phyloP scores from a whole-genome alignment of 179 eudicot genomes.

The Sideroxylon spinosum region DNA sequence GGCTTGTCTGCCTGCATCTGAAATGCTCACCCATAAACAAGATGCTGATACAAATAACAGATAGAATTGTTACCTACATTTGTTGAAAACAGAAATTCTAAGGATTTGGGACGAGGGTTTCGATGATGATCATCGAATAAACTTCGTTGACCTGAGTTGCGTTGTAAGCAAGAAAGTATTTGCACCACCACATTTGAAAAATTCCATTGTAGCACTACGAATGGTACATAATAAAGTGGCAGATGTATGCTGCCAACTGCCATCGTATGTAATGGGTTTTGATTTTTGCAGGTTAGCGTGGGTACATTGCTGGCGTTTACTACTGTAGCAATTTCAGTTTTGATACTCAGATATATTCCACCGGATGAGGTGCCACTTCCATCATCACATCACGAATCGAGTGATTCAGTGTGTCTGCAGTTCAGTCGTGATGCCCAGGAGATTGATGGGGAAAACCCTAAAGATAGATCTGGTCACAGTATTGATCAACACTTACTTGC shows the following conservation, averaged over 20 bases:
- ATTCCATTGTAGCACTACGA: too few relatives aligned
- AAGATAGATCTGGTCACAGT: constrained; percentile 26
- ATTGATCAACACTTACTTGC: constrained; percentile 23
- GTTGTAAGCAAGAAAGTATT: too few relatives aligned
- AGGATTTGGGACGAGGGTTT: neutral
- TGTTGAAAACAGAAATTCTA: too few relatives aligned
- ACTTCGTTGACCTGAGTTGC: too few relatives aligned
- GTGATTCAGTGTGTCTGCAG: constrained; percentile 25
- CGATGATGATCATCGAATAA: neutral
- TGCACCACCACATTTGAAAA: too few relatives aligned
- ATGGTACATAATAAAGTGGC: too few relatives aligned
- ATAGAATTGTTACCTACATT: too few relatives aligned
- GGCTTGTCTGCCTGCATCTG: too few relatives aligned
- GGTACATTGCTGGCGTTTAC: constrained; percentile 74
- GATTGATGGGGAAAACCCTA: constrained; percentile 22
- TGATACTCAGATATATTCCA: constrained; percentile 62
- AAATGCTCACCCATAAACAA: too few relatives aligned
- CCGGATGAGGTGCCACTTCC: constrained; percentile 39
- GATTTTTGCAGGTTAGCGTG: constrained; percentile 58
- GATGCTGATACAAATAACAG: too few relatives aligned
- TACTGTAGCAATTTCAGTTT: constrained; percentile 56
- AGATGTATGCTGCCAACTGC: too few relatives aligned
- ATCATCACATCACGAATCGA: constrained; percentile 30
- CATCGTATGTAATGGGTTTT: too few relatives aligned
- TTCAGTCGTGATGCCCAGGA: constrained; percentile 21